These are phyloP conservation scores for Cercospora janseana DNA, from an alignment of 2,329 filamentous ascomycete genomes.

Conservation along the genomic window DNA sequence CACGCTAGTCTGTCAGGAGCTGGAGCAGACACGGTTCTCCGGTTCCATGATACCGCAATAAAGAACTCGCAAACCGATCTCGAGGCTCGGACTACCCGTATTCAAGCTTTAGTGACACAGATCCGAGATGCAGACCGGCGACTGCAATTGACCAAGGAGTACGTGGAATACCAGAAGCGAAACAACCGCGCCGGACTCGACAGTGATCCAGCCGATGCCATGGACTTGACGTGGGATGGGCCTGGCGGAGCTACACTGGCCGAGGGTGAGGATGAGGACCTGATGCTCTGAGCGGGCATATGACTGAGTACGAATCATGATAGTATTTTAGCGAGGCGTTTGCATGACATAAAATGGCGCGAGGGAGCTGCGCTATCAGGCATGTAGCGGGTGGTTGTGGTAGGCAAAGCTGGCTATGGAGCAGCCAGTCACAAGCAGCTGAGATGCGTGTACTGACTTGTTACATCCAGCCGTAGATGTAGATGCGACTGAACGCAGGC, in stretches of 20 bases:
- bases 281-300: constrained; percentile 30
- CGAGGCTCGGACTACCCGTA: constrained; percentile 50
- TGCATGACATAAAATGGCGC: constrained; percentile 1
- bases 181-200: constrained; percentile 43
- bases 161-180: constrained; percentile 54
- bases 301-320: constrained; percentile 11
- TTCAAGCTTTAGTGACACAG: constrained; percentile 51
- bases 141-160: constrained; percentile 59
- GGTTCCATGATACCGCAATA: constrained; percentile 47
- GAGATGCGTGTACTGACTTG: neutral
- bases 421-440: neutral
- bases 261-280: constrained; percentile 35
- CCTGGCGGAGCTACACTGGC: constrained; percentile 24
- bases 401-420: neutral
- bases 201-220: constrained; percentile 38
- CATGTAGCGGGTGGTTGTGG: neutral
- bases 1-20: constrained; percentile 52
- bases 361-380: neutral
- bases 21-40: constrained; percentile 47
- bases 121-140: constrained; percentile 56
- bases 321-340: constrained; percentile 14
- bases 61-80: constrained; percentile 39
- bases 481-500: constrained; percentile 13
- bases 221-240: constrained; percentile 38
- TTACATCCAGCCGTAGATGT: constrained; percentile 3